Percentiles rank a stretch among this genome's conserved stretches.
Evolutionary conservation across 106 monocot species (phyloP).

Genomic region (Narthecium ossifragum): DNA sequence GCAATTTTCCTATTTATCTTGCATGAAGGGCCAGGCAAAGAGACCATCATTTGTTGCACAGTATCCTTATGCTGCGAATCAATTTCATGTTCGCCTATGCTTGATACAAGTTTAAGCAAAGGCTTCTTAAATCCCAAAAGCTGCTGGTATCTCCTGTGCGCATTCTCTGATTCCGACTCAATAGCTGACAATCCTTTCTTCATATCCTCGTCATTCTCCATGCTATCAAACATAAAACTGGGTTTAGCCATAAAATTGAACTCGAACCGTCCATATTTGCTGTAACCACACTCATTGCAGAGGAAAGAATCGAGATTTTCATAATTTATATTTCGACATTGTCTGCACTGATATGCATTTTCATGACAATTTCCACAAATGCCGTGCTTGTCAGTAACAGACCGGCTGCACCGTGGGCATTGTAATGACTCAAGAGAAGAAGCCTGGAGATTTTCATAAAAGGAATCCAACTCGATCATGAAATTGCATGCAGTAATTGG

Average conservation of each 20-base stretch:
- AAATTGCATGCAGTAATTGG: slow-evolving; percentile 99
- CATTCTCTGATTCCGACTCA: slow-evolving; percentile 97
- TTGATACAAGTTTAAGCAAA: slow-evolving; percentile 89
- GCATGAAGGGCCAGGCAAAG: slow-evolving; percentile 92
- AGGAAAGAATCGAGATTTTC: slow-evolving; percentile 99
- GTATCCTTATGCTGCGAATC: slow-evolving; percentile 97
- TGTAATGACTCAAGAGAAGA: slow-evolving; percentile 95
- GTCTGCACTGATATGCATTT: slow-evolving; percentile 98
- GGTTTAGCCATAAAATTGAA: slow-evolving; percentile 98
- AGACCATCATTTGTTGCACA: slow-evolving; percentile 98
- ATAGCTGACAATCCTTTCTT: slow-evolving; percentile 91
- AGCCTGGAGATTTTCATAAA: slow-evolving; percentile 98
- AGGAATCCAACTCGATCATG: slow-evolving; percentile 99
- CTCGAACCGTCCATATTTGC: slow-evolving; percentile 99
- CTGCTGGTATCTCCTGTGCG: slow-evolving; percentile 96
- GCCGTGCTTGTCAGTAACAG: slow-evolving; percentile 98
- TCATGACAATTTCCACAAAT: slow-evolving; percentile 99
- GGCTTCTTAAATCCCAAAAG: slow-evolving; percentile 98
- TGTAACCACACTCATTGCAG: slow-evolving; percentile 99
- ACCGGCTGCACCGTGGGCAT: slow-evolving; percentile 91
- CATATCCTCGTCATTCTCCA: slow-evolving; percentile 99
- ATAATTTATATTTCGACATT: slow-evolving; percentile 98
- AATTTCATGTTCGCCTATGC: slow-evolving; percentile 93
- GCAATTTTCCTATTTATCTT: slow-evolving; percentile 96
- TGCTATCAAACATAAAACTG: slow-evolving; percentile 89